A percentile compares a stretch with the other conserved stretches of the same genome.
Conservation (phyloP, 1,139 yeast genomes). For the Arxiozyma bovina region DNA sequence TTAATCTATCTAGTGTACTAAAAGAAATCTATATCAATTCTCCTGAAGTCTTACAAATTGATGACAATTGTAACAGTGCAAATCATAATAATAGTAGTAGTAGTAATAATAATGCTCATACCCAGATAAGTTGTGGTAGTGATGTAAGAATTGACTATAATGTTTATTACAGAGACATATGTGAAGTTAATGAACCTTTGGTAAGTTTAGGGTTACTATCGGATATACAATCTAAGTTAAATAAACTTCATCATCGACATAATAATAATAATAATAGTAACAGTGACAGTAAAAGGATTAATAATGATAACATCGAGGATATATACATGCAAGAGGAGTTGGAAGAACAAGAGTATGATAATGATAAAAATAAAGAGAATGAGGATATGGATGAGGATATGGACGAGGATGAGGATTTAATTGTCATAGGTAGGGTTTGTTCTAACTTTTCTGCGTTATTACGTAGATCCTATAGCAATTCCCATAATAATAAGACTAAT, state of each 20-base stretch:
- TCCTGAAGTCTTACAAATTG: slow-evolving; percentile 26
- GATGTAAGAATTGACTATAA: slow-evolving; percentile 43
- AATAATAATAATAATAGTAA: slow-evolving; percentile 15
- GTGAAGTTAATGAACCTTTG: slow-evolving; percentile 70
- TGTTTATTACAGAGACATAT: slow-evolving; percentile 61
- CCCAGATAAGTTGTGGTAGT: slow-evolving; percentile 9
- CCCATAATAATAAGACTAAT: slow-evolving; percentile 26
- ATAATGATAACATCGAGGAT: too few species aligned
- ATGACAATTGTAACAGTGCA: not conserved
- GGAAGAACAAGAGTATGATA: not conserved
- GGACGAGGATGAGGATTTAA: slow-evolving; percentile 31
- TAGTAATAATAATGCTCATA: too few species aligned
- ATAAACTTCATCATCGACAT: not conserved
- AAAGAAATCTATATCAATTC: slow-evolving; percentile 28
- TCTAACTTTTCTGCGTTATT: slow-evolving; percentile 54
- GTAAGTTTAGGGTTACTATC: slow-evolving; percentile 65
- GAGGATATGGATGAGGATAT: slow-evolving; percentile 16
- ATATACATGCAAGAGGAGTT: too few species aligned
- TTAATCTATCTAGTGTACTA: slow-evolving; percentile 21
- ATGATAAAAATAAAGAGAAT: slow-evolving; percentile 10
- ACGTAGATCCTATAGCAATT: slow-evolving; percentile 37
- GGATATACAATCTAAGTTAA: slow-evolving; percentile 30
- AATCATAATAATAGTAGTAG: too few species aligned
- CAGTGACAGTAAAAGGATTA: not conserved
- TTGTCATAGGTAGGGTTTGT: slow-evolving; percentile 64